phyloP scores from a whole-genome alignment of 257 asterid genomes.

The Forsythia viridissima region DNA sequence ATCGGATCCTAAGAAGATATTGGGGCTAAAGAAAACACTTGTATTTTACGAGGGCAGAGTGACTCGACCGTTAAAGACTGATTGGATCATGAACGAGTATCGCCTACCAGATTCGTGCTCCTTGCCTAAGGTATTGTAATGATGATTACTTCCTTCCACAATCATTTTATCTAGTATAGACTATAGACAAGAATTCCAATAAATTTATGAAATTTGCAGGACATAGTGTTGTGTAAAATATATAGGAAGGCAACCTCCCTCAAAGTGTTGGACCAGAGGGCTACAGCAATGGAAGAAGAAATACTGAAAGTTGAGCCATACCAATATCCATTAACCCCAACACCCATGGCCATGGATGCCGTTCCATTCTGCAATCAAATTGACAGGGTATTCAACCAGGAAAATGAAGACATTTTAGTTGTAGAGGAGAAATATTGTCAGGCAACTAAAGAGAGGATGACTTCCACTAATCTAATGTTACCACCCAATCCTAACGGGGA shows the following conservation, averaged over 20 bases:
- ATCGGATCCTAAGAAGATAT: slow-evolving; percentile 43
- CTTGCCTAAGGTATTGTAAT: neutral
- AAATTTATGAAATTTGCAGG: neutral
- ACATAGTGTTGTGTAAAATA: slow-evolving; percentile 63
- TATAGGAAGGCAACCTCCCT: slow-evolving; percentile 66
- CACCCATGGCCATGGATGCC: slow-evolving; percentile 22
- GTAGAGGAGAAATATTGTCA: neutral
- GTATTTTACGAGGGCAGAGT: slow-evolving; percentile 82
- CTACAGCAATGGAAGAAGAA: slow-evolving; percentile 58
- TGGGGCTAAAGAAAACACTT: slow-evolving; percentile 68
- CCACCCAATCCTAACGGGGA: slow-evolving; percentile 21
- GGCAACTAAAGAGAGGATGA: neutral
- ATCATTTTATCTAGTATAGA: neutral
- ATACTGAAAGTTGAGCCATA: neutral
- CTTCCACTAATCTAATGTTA: slow-evolving; percentile 22
- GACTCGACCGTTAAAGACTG: slow-evolving; percentile 68
- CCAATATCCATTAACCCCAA: slow-evolving; percentile 18
- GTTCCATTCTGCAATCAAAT: slow-evolving; percentile 25
- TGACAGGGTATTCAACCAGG: slow-evolving; percentile 30
- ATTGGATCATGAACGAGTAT: slow-evolving; percentile 89
- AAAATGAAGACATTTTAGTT: slow-evolving; percentile 20
- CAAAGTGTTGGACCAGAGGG: slow-evolving; percentile 68
- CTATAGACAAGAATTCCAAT: neutral
- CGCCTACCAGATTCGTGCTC: slow-evolving; percentile 51
- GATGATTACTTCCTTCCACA: neutral